Conservation (phyloP, 345 rosid species). For the Salix dunnii region DNA sequence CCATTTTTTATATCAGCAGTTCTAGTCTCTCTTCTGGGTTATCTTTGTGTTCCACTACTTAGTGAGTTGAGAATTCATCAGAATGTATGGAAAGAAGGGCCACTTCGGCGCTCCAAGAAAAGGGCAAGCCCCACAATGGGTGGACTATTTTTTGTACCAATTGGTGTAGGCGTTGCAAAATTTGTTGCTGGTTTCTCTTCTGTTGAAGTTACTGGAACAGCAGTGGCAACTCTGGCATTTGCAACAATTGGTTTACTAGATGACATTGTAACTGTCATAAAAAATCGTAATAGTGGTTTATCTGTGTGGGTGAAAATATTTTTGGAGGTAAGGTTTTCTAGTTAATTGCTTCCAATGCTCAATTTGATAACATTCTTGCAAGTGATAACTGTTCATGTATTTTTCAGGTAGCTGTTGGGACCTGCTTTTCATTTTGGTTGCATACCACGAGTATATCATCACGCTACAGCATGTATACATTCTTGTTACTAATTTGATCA, state of each 20-base stretch:
- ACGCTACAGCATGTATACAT: slow-evolving; percentile 98
- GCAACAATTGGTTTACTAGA: slow-evolving; percentile 68
- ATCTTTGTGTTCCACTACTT: slow-evolving; percentile 67
- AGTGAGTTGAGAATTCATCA: slow-evolving; percentile 49
- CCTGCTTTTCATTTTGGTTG: slow-evolving; percentile 80
- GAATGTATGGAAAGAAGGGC: slow-evolving; percentile 40
- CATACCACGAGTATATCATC: slow-evolving; percentile 52
- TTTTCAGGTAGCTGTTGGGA: slow-evolving; percentile 67
- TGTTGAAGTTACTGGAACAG: slow-evolving; percentile 66
- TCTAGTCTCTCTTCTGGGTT: slow-evolving; percentile 60
- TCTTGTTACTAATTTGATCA: slow-evolving; percentile 79
- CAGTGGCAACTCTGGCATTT: slow-evolving; percentile 61
- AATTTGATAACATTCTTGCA: slow-evolving; percentile 8
- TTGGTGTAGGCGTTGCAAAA: slow-evolving; percentile 68
- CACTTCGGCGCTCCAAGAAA: slow-evolving; percentile 39
- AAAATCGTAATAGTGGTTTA: slow-evolving; percentile 41
- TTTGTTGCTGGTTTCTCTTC: slow-evolving; percentile 52
- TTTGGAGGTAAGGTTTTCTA: slow-evolving; percentile 51
- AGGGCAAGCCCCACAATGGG: slow-evolving; percentile 80
- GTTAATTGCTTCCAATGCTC: background rate
- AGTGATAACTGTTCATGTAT: slow-evolving; percentile 12
- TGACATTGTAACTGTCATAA: slow-evolving; percentile 49
- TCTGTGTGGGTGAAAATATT: slow-evolving; percentile 50
- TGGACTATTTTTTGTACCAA: slow-evolving; percentile 71
- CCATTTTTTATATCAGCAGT: slow-evolving; percentile 63